phyloP scores from a whole-genome alignment of 805 yeast species.

The Brettanomyces custersianus region DNA sequence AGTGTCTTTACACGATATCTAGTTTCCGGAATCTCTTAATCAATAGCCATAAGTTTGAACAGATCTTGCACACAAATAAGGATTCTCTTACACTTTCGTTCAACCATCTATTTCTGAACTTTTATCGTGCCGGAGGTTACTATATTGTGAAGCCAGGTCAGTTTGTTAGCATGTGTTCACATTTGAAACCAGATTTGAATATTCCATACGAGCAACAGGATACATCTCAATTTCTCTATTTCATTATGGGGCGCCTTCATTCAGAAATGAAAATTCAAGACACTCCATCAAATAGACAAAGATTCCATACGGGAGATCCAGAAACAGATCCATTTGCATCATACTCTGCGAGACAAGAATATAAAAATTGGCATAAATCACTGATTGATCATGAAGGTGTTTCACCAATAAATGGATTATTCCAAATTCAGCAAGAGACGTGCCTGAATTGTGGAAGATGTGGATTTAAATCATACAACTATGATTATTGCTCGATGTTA shows the following conservation, averaged over 20 bases:
- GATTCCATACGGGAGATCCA: conserved; percentile 16
- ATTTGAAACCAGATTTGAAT: conserved; percentile 54
- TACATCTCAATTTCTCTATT: conserved; percentile 66
- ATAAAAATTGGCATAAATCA: conserved; percentile 49
- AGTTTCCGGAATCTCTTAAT: conserved; percentile 41
- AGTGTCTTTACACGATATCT: conserved; percentile 51
- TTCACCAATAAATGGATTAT: conserved; percentile 56
- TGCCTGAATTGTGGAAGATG: conserved; percentile 56
- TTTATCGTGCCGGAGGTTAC: conserved; percentile 45
- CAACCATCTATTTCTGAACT: conserved; percentile 45
- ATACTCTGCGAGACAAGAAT: conserved; percentile 32
- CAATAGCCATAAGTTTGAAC: conserved; percentile 23
- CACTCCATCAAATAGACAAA: conserved; percentile 13
- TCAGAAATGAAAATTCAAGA: conserved; percentile 40
- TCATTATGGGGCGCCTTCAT: conserved; percentile 58
- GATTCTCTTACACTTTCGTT: conserved; percentile 38
- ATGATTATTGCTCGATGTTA: conserved; percentile 27
- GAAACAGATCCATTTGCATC: conserved; percentile 18
- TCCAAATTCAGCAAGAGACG: conserved; percentile 69
- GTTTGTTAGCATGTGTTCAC: conserved; percentile 37
- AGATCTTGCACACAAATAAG: conserved; percentile 8
- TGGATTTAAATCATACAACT: conserved; percentile 50
- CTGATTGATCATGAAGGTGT: conserved; percentile 47
- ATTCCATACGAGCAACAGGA: conserved; percentile 77
- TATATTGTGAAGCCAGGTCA: conserved; percentile 56